Conservation (phyloP, 306 rosid genomes). For the Abrus pulchellus region DNA sequence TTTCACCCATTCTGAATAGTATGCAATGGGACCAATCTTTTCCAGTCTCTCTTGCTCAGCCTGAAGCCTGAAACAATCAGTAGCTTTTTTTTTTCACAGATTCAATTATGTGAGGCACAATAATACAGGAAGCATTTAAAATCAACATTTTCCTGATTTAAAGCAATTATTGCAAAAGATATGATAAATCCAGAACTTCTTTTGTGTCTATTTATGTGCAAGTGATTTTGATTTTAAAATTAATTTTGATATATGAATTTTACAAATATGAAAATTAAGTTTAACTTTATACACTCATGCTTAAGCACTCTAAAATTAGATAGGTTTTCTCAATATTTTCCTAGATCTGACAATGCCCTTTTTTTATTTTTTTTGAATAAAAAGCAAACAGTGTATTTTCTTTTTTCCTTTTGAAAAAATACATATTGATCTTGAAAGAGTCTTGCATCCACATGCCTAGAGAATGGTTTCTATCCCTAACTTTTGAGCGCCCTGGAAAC, state of each 20-base stretch:
- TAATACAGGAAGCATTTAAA: conserved; percentile 13
- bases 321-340: not conserved
- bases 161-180: conserved; percentile 34
- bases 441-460: not conserved
- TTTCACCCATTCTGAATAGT: conserved; percentile 96
- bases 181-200: conserved; percentile 26
- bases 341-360: not conserved
- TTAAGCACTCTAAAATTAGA: not conserved
- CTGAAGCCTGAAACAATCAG: conserved; percentile 72
- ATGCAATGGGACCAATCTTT: conserved; percentile 74
- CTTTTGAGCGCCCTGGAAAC: not conserved
- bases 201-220: not conserved
- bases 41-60: conserved; percentile 82
- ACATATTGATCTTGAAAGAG: not conserved
- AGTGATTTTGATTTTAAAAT: conserved; percentile 18
- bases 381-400: not conserved
- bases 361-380: not conserved
- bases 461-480: conserved; percentile 7
- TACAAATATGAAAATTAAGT: conserved; percentile 3
- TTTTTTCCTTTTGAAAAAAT: not conserved
- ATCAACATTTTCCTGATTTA: conserved; percentile 38
- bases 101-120: conserved; percentile 33
- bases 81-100: conserved; percentile 17
- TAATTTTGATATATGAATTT: not conserved
- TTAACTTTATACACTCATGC: not conserved